These are phyloP conservation scores for Pythium rhizo-oryzae DNA, from an alignment of 352 stramenopile genomes.

Conservation along the genomic window DNA sequence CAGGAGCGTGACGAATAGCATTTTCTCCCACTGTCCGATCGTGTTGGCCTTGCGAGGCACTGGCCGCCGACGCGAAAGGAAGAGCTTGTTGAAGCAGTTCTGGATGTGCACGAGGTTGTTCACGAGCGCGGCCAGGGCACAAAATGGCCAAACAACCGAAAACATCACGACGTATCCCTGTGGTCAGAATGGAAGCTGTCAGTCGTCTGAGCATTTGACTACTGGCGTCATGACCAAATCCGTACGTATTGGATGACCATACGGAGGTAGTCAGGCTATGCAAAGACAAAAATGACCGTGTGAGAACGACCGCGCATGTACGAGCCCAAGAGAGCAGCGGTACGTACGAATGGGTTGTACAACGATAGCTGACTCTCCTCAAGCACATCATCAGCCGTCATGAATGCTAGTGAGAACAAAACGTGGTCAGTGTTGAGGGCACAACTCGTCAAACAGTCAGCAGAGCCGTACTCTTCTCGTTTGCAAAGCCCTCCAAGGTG, in stretches of 20 bases:
- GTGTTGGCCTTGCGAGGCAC: slow-evolving; percentile 84
- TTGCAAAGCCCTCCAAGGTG: slow-evolving; percentile 82
- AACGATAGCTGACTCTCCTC: slow-evolving; percentile 81
- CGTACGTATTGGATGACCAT: slow-evolving; percentile 91
- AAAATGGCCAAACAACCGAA: slow-evolving; percentile 88
- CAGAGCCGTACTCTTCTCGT: slow-evolving; percentile 78
- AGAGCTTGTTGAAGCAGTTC: slow-evolving; percentile 85
- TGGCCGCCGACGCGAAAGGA: slow-evolving; percentile 64
- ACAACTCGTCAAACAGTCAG: no score
- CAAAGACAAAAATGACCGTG: background rate
- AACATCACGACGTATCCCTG: slow-evolving; percentile 92
- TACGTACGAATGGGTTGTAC: slow-evolving; percentile 83
- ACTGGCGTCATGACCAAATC: no score
- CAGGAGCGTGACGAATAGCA: slow-evolving; percentile 83
- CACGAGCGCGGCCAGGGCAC: slow-evolving; percentile 66
- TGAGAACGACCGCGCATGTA: no score
- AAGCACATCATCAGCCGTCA: slow-evolving; percentile 83
- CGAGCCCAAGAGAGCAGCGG: no score
- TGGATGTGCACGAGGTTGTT: slow-evolving; percentile 88
- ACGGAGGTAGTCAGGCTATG: slow-evolving; percentile 77
- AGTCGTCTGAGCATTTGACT: background rate
- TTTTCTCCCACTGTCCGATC: slow-evolving; percentile 89
- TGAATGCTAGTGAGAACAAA: slow-evolving; percentile 74
- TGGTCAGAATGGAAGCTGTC: background rate
- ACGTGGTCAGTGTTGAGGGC: no score